Evolutionary conservation across 78 protist species (phyloP).

Genomic region (Dictyostelium intermedium): DNA sequence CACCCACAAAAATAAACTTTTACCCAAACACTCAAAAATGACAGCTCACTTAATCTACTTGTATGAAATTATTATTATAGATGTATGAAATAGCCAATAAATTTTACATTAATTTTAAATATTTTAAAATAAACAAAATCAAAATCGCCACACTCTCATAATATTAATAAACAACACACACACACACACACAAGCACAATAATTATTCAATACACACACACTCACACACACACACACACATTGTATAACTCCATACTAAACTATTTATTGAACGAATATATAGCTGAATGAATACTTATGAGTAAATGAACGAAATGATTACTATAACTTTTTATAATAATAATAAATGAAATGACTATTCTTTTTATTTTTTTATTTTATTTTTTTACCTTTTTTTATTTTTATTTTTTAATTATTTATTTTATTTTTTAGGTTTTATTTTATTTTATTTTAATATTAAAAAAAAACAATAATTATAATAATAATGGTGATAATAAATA

Average conservation of each 20-base stretch:
- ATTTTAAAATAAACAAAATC: not conserved
- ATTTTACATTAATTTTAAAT: no score
- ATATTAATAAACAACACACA: not conserved
- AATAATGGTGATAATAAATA: no score
- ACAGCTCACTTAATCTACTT: not conserved
- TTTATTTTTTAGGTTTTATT: not conserved
- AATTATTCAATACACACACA: not conserved
- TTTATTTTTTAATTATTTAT: no score
- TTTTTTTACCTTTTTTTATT: no score
- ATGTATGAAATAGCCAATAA: not conserved
- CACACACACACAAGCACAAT: not conserved
- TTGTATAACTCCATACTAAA: not conserved
- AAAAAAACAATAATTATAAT: not conserved
- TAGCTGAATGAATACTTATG: not conserved
- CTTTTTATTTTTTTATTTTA: no score
- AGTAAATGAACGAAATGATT: not conserved
- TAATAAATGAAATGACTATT: no score
- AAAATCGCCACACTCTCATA: not conserved
- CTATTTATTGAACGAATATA: not conserved
- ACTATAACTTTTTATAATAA: no score
- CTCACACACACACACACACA: not conserved
- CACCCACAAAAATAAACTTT: not conserved
- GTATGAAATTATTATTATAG: not conserved
- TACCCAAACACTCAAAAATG: not conserved
- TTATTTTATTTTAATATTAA: not conserved